Percentiles rank a stretch among this genome's conserved stretches.
Conservation (phyloP, 202 grass and related monocot genomes). For the Panicum virgatum region DNA sequence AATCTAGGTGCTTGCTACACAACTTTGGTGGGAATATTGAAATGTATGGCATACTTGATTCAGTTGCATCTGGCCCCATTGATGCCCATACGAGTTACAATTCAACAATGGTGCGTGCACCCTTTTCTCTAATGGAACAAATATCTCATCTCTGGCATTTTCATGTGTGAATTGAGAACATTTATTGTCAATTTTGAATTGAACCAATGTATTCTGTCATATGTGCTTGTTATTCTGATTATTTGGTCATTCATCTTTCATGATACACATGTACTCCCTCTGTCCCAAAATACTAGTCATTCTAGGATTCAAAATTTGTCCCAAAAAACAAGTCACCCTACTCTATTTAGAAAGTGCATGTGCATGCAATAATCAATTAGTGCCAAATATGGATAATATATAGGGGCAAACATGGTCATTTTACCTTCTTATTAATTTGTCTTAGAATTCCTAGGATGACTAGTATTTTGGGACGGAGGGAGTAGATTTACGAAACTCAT, state of each 20-base stretch:
- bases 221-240: neutral
- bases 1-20: conserved; percentile 94
- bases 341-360: too few relatives aligned
- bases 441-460: too few relatives aligned
- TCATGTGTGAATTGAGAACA: neutral
- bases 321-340: too few relatives aligned
- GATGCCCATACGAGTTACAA: conserved; percentile 72
- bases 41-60: conserved; percentile 96
- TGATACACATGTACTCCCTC: conserved; percentile 4
- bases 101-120: conserved; percentile 79
- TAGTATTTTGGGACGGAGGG: too few relatives aligned
- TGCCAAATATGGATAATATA: too few relatives aligned
- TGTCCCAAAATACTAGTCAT: too few relatives aligned
- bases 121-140: conserved; percentile 23
- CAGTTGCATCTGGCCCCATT: conserved; percentile 82
- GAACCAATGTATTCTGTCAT: neutral
- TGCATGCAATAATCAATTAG: too few relatives aligned
- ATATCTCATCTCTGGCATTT: conserved; percentile 2
- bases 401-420: too few relatives aligned
- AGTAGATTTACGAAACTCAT: neutral
- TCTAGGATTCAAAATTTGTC: too few relatives aligned
- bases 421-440: too few relatives aligned
- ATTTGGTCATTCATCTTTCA: conserved; percentile 8
- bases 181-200: neutral
- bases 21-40: conserved; percentile 99